Evolutionary conservation across 768 basidiomycete species (phyloP).

Genomic region (Scleroderma bovista): DNA sequence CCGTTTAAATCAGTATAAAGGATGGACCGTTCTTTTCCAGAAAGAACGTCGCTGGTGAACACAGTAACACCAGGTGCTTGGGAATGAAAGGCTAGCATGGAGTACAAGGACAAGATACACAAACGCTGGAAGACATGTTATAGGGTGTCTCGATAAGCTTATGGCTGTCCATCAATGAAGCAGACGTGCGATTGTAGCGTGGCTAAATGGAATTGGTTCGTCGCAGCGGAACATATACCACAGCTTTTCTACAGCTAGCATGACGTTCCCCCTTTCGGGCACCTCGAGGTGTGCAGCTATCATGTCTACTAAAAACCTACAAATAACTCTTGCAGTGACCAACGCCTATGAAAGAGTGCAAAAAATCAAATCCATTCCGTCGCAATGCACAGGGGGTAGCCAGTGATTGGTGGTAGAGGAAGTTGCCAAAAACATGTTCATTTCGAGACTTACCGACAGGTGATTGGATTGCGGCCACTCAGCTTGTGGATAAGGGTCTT

Average conservation of each 20-base stretch:
- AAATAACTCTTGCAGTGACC: background rate
- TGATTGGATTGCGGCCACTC: conserved; percentile 54
- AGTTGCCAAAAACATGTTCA: background rate
- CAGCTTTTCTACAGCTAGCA: background rate
- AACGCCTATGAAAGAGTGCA: no score
- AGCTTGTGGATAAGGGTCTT: conserved; percentile 47
- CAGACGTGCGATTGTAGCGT: background rate
- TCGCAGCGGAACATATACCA: background rate
- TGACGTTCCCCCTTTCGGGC: background rate
- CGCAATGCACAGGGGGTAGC: conserved; percentile 44
- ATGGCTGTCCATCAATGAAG: background rate
- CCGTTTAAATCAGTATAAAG: conserved; percentile 44
- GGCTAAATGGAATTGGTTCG: background rate
- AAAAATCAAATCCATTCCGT: no score
- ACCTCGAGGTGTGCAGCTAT: conserved; percentile 1
- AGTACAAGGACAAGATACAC: background rate
- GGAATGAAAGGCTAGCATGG: conserved; percentile 13
- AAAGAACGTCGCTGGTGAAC: conserved; percentile 16
- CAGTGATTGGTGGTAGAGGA: background rate
- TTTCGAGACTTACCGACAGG: conserved; percentile 44
- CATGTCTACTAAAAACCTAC: background rate
- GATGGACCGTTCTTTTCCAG: conserved; percentile 37
- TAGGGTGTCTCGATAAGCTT: background rate
- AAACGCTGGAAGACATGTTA: background rate
- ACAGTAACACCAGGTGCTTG: conserved; percentile 7